Percentiles rank a stretch among this genome's conserved stretches.
These are phyloP conservation scores for Penicillium aurantiogriseum DNA, from an alignment of 2,329 filamentous ascomycete genomes.

Conservation along the genomic window DNA sequence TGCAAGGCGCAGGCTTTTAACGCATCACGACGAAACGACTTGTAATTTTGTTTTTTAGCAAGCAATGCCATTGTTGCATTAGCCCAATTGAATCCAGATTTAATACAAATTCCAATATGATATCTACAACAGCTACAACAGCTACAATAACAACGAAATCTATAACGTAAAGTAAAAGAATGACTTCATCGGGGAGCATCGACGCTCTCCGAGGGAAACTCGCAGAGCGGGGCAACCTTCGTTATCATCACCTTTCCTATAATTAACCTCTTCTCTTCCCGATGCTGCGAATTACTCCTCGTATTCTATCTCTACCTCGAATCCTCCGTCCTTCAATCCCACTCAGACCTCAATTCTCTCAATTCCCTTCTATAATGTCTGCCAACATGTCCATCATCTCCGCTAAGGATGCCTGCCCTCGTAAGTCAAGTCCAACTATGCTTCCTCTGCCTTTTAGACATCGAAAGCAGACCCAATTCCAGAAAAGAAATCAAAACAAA, in stretches of 20 bases:
- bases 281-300: slow-evolving; percentile 28
- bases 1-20: slow-evolving; percentile 11
- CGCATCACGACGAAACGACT: slow-evolving; percentile 22
- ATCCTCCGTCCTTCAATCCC: slow-evolving; percentile 7
- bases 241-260: slow-evolving; percentile 5
- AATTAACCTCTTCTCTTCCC: slow-evolving; percentile 12
- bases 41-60: background rate
- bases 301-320: slow-evolving; percentile 22
- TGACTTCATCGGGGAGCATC: slow-evolving; percentile 8
- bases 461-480: background rate
- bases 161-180: background rate
- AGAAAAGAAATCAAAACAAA: background rate
- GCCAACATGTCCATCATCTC: slow-evolving; percentile 39
- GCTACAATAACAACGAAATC: no score
- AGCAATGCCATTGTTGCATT: background rate
- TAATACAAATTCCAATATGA: background rate
- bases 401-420: slow-evolving; percentile 46
- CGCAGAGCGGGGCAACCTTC: slow-evolving; percentile 15
- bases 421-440: slow-evolving; percentile 32
- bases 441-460: background rate
- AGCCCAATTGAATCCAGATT: background rate
- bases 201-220: slow-evolving; percentile 22
- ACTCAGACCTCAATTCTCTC: slow-evolving; percentile 13
- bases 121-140: background rate
- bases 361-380: slow-evolving; percentile 33